Base-by-base conservation (phyloP, 164 flowering plant species). In the Stephania japonica region DNA sequence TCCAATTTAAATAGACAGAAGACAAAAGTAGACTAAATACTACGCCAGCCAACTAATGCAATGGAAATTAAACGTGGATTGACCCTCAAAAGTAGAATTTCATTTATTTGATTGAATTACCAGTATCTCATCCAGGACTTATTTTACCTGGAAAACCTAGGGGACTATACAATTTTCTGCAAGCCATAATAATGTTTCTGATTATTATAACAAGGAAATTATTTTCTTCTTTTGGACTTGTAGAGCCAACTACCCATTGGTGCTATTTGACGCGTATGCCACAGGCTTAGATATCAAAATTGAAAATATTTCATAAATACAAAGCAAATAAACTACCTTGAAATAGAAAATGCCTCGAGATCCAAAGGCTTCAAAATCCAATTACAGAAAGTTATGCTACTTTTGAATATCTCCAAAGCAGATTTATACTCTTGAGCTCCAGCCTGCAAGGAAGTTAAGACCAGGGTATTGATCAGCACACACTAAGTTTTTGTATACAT, bases 361-460 rank as follows among this genome's bases (percentile, higher is more conserved):
- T 81, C 80, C 10, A 64, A 67, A 50, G 88, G 87, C 72, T 93
- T 91, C 64, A 68, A 67, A 66, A 76, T 79, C 97, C 98, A 91
- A 72, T 81, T 80, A 32, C 75, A 72, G 75, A 93, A 90, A 47
- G 88, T 81, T 1, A 85, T 77, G 67, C 74, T 83, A 67, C 65
- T 83, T 81, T 89, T 91, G 27, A 93, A 85, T 47, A 78, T 44
- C 76, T 76, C 81, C 67, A 85, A 84, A 42, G 84, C 53, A 56
- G 79, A 78, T n/a, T 43, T 26, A 78, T 90, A 93, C 13, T 79
- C 85, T 73, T 42, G 75, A 77, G 91, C 88, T 70, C 70, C 75
- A 19, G 81, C 87, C 98, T 93, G 89, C 83, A 83, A 75, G 75
- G 27, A 38, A 69, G 12, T n/a, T 44, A 32, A 32, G 38, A 0